Base-by-base conservation (phyloP, 2,329 filamentous ascomycete genomes). In the Didymellaceae sp. region DNA sequence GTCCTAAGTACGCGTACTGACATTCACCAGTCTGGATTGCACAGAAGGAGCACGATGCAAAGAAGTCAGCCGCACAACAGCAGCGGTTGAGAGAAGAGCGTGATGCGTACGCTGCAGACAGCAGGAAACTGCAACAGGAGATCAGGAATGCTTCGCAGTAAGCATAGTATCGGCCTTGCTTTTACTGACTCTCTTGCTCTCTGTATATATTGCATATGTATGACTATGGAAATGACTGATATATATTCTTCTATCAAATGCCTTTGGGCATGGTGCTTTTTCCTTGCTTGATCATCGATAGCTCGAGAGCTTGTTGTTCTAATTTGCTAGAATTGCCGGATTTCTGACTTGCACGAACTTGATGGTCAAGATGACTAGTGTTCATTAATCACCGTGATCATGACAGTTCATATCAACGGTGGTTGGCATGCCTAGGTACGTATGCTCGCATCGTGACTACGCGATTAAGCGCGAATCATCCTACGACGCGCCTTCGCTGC, bases 31-130 rank as follows among this genome's bases (percentile, higher is more conserved):
- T 74, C 47, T 74, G 71, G 71, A 55, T 51, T 37, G 70, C 60
- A 40, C 66, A 68, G 43, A 71, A 71, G 53, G 68, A 71, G 52
- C 61, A 60, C 43, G 68, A 72, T 37, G 56, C 61, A 38, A 65
- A 65, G 57, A 57, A 59, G n/a, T 62, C 68, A 22, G 54, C 58
- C 25, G 58, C 52, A 5, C 62, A 61, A 21, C 61, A 62, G 25
- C 58, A 72, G 48, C 58, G 55, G 10, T 35, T 63, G 38, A 63
- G 70, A 32, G 65, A 69, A 3, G 68, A 72, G 45, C 62, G 65
- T n/a, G 66, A 65, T 35, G 58, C 58, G 6, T 55, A 67, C 26
- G 62, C 60, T 43, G 71, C 63, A 2, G 71, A 74, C 21, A 54
- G 55, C 18, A 66, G 70, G 54, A 68, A 48, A 57, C 55, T 67